These are phyloP conservation scores for Nicotiana attenuata DNA, from an alignment of 257 asterid species.

Conservation along the genomic window DNA sequence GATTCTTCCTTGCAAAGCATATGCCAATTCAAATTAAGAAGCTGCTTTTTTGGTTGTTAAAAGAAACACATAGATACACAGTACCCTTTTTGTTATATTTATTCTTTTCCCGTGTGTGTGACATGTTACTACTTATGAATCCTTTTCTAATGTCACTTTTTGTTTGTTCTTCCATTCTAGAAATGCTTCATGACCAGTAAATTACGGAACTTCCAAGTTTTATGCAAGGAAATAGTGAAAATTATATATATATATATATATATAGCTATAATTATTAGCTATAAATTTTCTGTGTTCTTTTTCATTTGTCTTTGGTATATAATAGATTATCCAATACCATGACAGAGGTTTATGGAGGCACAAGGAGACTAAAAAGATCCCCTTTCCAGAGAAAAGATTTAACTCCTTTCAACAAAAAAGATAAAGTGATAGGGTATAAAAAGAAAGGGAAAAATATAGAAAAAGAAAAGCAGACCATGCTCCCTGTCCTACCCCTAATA, in stretches of 20 bases:
- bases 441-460: conserved; percentile 18
- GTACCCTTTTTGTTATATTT: conserved; percentile 36
- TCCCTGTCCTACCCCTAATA: conserved; percentile 26
- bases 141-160: conserved; percentile 41
- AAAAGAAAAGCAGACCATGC: conserved; percentile 48
- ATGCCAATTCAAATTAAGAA: conserved; percentile 39
- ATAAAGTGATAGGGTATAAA: conserved; percentile 31
- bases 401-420: conserved; percentile 40
- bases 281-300: background rate
- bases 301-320: background rate
- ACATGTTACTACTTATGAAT: conserved; percentile 42
- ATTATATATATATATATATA: too few species aligned
- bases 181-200: conserved; percentile 3
- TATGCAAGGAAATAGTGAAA: too few species aligned
- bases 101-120: conserved; percentile 31
- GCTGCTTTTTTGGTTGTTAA: conserved; percentile 34
- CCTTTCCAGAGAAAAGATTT: conserved; percentile 43
- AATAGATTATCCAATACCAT: background rate
- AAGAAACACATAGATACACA: conserved; percentile 6
- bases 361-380: conserved; percentile 47
- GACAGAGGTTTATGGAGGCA: conserved; percentile 25
- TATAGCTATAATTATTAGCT: too few species aligned
- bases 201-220: conserved; percentile 6
- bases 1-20: conserved; percentile 58
- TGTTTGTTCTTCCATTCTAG: conserved; percentile 31